A percentile compares a stretch with the other conserved stretches of the same genome.
Evolutionary conservation across 352 stramenopile species (phyloP).

Genomic region (Nannochloropsis limnetica): DNA sequence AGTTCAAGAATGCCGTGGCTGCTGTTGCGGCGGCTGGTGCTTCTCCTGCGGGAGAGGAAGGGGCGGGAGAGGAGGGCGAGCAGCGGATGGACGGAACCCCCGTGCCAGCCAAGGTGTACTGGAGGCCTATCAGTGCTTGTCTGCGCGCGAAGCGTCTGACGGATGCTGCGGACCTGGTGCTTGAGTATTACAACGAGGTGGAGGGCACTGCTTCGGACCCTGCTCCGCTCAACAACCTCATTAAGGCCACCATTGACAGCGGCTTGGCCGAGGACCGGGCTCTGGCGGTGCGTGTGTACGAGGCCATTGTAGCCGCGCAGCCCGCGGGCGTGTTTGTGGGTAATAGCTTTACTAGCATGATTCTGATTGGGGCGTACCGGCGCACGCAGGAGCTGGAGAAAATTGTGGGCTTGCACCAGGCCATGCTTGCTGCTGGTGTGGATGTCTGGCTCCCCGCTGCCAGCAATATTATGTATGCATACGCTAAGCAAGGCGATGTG

Average conservation of each 20-base stretch:
- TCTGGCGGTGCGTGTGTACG: not conserved
- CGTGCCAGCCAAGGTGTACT: not conserved
- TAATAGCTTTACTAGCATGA: not conserved
- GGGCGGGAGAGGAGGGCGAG: not conserved
- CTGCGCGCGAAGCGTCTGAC: not conserved
- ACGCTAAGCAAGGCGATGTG: not conserved
- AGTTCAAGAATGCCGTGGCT: slow-evolving; percentile 2
- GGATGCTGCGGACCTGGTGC: not conserved
- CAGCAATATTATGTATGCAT: slow-evolving; percentile 7
- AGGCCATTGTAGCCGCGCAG: not conserved
- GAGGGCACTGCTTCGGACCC: not conserved
- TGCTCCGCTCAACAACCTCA: not conserved
- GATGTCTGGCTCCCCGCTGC: slow-evolving; percentile 12
- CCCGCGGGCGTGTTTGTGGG: not conserved
- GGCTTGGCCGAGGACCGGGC: not conserved
- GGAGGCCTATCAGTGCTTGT: not conserved
- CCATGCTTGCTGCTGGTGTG: not conserved
- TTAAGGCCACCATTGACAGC: not conserved
- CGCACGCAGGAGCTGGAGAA: slow-evolving; percentile 27
- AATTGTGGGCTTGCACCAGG: not conserved
- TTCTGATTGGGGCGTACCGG: slow-evolving; percentile 22
- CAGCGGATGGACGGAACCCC: not conserved
- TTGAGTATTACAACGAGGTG: slow-evolving; percentile 17
- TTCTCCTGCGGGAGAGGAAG: not conserved
- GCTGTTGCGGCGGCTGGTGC: not conserved